Evolutionary conservation across 371 early-diverging fungal species (phyloP), one percentile per base, ranked within the genome.

Genomic region (Circinella minor): DNA sequence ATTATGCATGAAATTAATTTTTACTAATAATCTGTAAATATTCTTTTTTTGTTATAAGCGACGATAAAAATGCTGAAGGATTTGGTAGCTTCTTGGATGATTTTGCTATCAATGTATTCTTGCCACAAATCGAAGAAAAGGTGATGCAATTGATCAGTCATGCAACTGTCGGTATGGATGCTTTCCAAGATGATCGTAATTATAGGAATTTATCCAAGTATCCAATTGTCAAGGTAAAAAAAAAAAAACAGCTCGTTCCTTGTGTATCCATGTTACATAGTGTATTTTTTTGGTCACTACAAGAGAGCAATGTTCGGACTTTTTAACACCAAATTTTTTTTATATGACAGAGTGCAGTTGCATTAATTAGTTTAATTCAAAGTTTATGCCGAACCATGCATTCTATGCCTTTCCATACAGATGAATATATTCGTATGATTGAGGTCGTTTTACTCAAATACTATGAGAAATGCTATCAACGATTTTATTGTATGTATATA

Each of bases 361-460:
- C 88, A 14, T 74, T 92, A 34, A 85, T 84, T 14, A 79, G 84
- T 36, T 84, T 92, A 5, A 81, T 91, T 20, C 90, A 92, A 79
- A 88, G 86, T 48, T 79, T 94, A 70, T 91, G 91, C 65, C 78
- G 87, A 9, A 89, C 92, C 38, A 81, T 95, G 70, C 89, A 86
- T 62, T 75, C 77, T 8, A 88, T 96, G 77, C 92, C 94, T 37
- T 90, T 90, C 60, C 93, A 94, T 74, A 83, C 88, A 5, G 88
- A 90, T 11, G 96, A 95, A 76, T 92, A 90, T 72, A 81, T 93
- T 72, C 82, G 85, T n/a, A 90, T 94, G 78, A 83, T 94, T 63
- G 91, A 94, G 68, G 84, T 89, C 65, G 85, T 94, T 6, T 66
- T 92, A 18, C 72, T 87, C 46, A 91, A 89, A 66, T 96, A 88